Evolutionary conservation across 345 rosid genomes (phyloP).

Genomic region (Laguncularia racemosa): DNA sequence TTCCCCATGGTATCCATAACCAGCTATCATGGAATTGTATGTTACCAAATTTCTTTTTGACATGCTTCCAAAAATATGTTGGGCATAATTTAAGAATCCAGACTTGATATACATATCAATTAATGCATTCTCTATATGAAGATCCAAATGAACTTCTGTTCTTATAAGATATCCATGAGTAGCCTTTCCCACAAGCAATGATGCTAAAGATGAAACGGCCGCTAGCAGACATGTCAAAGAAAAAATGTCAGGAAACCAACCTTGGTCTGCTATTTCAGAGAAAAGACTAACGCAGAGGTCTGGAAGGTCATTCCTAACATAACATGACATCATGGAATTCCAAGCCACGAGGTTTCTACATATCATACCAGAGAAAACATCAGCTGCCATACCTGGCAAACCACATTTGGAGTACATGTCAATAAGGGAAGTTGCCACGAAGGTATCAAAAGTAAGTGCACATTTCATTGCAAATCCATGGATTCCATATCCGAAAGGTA

Average conservation of each 20-base stretch:
- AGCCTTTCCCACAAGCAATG: slow-evolving; percentile 53
- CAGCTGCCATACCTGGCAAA: slow-evolving; percentile 44
- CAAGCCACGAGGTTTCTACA: slow-evolving; percentile 53
- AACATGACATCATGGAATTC: slow-evolving; percentile 76
- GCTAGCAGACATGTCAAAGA: slow-evolving; percentile 62
- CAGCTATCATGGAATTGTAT: slow-evolving; percentile 74
- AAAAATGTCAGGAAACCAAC: slow-evolving; percentile 47
- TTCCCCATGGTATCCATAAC: slow-evolving; percentile 71
- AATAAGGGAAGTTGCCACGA: slow-evolving; percentile 56
- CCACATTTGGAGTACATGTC: slow-evolving; percentile 77
- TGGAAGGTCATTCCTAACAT: slow-evolving; percentile 48
- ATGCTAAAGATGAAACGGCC: slow-evolving; percentile 59
- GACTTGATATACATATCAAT: slow-evolving; percentile 82
- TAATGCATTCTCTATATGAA: slow-evolving; percentile 54
- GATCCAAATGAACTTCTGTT: slow-evolving; percentile 32
- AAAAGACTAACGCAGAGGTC: slow-evolving; percentile 49
- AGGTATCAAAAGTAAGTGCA: slow-evolving; percentile 45
- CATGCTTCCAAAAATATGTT: slow-evolving; percentile 42
- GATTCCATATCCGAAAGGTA: slow-evolving; percentile 30
- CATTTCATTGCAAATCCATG: slow-evolving; percentile 51
- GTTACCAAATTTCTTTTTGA: slow-evolving; percentile 43
- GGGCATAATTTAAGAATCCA: slow-evolving; percentile 51
- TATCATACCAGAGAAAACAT: slow-evolving; percentile 43
- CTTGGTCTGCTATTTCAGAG: slow-evolving; percentile 25
- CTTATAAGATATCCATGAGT: slow-evolving; percentile 61